Evolutionary conservation across 176 grass and related monocot genomes (phyloP).

Genomic region (Oryza longistaminata): DNA sequence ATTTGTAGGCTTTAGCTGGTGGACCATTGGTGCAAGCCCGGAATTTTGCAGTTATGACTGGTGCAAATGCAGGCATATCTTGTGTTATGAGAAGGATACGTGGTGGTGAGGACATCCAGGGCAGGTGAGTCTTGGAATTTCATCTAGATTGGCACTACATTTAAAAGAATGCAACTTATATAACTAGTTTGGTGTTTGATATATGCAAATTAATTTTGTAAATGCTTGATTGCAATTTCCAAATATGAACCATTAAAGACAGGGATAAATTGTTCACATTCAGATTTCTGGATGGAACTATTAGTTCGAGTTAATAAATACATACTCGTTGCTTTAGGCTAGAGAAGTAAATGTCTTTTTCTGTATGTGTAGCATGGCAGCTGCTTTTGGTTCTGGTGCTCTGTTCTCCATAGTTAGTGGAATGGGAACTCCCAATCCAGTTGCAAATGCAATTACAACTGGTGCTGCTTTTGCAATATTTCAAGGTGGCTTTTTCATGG

Average conservation of each 20-base stretch:
- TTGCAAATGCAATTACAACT: slow-evolving; percentile 51
- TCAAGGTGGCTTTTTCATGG: slow-evolving; percentile 91
- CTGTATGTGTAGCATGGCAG: slow-evolving; percentile 69
- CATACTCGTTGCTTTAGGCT: slow-evolving; percentile 1
- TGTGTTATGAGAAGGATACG: slow-evolving; percentile 91
- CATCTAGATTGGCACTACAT: neutral
- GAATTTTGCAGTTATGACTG: slow-evolving; percentile 92
- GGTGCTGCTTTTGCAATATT: slow-evolving; percentile 82
- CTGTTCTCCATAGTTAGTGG: slow-evolving; percentile 91
- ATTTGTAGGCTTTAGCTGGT: slow-evolving; percentile 68
- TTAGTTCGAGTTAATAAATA: slow-evolving; percentile 10
- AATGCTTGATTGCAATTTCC: neutral
- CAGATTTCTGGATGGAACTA: neutral
- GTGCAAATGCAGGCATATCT: slow-evolving; percentile 79
- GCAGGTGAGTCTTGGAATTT: slow-evolving; percentile 53
- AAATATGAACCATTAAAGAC: neutral
- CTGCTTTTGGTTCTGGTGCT: slow-evolving; percentile 93
- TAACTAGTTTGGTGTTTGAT: neutral
- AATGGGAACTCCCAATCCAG: slow-evolving; percentile 75
- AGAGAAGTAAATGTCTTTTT: slow-evolving; percentile 16
- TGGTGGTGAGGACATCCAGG: slow-evolving; percentile 77
- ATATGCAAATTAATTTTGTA: slow-evolving; percentile 13
- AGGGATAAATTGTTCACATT: neutral
- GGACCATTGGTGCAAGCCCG: slow-evolving; percentile 80
- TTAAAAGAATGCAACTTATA: neutral